Evolutionary conservation across 345 rosid species (phyloP).

Genomic region (Melaleuca alternifolia): DNA sequence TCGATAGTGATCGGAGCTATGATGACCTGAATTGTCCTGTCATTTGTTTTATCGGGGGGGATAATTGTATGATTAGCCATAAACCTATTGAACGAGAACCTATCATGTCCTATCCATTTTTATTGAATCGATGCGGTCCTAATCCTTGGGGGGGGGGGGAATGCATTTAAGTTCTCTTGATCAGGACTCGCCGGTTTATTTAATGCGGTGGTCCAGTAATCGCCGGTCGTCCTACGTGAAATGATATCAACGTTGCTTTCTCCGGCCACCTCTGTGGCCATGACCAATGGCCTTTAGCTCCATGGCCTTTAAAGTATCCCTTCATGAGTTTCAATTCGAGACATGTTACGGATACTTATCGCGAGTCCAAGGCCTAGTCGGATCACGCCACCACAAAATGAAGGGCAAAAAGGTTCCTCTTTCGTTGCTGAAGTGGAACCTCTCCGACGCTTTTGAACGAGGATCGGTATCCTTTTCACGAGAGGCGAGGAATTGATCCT

Average conservation of each 20-base stretch:
- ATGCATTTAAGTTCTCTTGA: too few species aligned
- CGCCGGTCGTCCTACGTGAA: too few species aligned
- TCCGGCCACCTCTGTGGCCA: too few species aligned
- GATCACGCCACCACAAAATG: background rate
- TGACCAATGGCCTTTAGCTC: too few species aligned
- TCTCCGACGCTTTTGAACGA: background rate
- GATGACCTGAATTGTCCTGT: background rate
- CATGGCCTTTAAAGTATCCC: background rate
- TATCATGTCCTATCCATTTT: background rate
- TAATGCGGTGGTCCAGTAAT: too few species aligned
- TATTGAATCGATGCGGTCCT: rapidly evolving
- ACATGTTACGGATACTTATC: background rate
- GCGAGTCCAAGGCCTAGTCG: background rate
- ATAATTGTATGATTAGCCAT: background rate
- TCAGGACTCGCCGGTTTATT: too few species aligned
- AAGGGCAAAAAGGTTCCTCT: background rate
- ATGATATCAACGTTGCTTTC: too few species aligned
- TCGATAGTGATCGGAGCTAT: background rate
- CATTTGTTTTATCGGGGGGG: rapidly evolving
- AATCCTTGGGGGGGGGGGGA: background rate
- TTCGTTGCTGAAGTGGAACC: background rate
- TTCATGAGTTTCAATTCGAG: background rate
- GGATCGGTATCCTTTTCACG: background rate
- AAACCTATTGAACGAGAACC: background rate
- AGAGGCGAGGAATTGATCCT: background rate